Evolutionary conservation across 441 rosid genomes (phyloP), one percentile per base, ranked within the genome.

Genomic region (Pelargonium cotyledonis): DNA sequence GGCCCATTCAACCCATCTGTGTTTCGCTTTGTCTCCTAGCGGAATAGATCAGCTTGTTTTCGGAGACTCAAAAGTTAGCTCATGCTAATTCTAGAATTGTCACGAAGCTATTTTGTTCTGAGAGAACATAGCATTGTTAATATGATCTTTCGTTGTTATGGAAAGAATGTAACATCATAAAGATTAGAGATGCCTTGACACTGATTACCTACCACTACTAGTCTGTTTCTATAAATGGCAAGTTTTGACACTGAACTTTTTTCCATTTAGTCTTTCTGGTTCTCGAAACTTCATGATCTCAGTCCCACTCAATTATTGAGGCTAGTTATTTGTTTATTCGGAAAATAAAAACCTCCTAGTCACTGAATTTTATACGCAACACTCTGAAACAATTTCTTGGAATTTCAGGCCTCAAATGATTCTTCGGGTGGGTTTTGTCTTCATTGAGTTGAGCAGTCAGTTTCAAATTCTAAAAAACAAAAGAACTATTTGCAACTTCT

Each of bases 221-320:
- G 21, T 38, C 8, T 38, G 40, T 44, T 29, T 44, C 43, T 35
- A 57, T 43, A 63, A 44, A 58, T 14, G 69, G 67, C 63, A 65
- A 64, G 16, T 58, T 65, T 46, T 2, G 11, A 14, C 16, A 4
- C 23, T 6, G 3, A 51, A 67, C 6, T 5, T 18, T 49, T 75
- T 35, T 12, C 16, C 10, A 7, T 9, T 60, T 19, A 10, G 18
- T 61, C 41, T 12, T 0, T 19, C 16, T 70, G 19, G 63, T 72
- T 12, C 69, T 55, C 19, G 57, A 73, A 63, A 63, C 69, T 44
- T 65, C 73, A 62, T 4, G 70, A 68, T 58, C 63, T 58, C 2
- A 3, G 63, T 47, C 63, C 23, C 16, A 41, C 69, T 21, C 11
- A 8, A 23, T 43, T 21, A 41, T 72, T 43, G 47, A 72, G 65